A percentile compares a stretch with the other conserved stretches of the same genome.
phyloP scores from a whole-genome alignment of 257 asterid species.

The Buddleja alternifolia region DNA sequence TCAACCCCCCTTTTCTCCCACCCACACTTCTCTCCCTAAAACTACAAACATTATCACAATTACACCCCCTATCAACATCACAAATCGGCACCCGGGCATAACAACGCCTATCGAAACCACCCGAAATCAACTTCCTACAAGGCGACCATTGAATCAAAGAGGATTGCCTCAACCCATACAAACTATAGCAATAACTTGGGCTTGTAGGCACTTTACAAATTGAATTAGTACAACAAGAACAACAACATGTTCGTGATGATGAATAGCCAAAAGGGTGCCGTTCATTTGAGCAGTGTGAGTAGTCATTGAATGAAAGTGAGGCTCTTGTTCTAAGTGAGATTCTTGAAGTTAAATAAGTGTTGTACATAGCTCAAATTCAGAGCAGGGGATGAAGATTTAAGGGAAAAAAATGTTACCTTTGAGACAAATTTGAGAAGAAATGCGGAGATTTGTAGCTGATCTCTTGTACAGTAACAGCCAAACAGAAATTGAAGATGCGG shows the following conservation, averaged over 20 bases:
- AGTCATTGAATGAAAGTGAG: slow-evolving; percentile 43
- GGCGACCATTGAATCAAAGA: slow-evolving; percentile 70
- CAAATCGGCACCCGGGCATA: slow-evolving; percentile 40
- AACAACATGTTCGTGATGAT: slow-evolving; percentile 52
- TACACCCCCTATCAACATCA: slow-evolving; percentile 45
- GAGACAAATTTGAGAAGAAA: slow-evolving; percentile 29
- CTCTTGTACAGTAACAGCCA: slow-evolving; percentile 11
- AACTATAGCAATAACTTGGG: slow-evolving; percentile 48
- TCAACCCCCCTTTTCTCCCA: slow-evolving; percentile 47
- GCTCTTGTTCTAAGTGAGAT: slow-evolving; percentile 57
- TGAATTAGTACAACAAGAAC: slow-evolving; percentile 57
- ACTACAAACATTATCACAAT: slow-evolving; percentile 39
- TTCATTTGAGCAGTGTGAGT: slow-evolving; percentile 42
- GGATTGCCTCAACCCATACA: slow-evolving; percentile 72
- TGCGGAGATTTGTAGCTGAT: slow-evolving; percentile 32
- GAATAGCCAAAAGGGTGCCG: slow-evolving; percentile 51
- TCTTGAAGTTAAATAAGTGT: slow-evolving; percentile 56
- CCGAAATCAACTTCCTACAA: slow-evolving; percentile 49
- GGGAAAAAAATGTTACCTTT: slow-evolving; percentile 35
- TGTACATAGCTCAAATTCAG: slow-evolving; percentile 56
- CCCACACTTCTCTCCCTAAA: slow-evolving; percentile 40
- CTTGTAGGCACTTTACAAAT: slow-evolving; percentile 38
- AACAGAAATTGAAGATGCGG: slow-evolving; percentile 19
- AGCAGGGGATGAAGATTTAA: slow-evolving; percentile 11
- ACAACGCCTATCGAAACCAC: slow-evolving; percentile 53